These are phyloP conservation scores for Sisymbrium altissimum DNA, from an alignment of 345 rosid genomes.

Conservation along the genomic window DNA sequence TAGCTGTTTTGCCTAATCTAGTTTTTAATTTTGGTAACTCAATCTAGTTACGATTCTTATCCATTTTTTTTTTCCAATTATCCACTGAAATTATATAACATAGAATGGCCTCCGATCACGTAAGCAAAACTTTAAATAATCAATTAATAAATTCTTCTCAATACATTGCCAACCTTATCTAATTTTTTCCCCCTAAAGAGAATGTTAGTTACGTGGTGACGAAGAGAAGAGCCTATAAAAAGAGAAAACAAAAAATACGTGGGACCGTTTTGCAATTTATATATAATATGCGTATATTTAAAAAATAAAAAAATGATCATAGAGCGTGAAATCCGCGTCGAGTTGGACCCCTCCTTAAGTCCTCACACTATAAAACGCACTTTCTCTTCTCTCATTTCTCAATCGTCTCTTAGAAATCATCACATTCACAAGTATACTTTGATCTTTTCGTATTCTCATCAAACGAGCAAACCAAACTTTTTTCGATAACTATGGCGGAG, in stretches of 20 bases:
- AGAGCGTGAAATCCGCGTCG: slow-evolving; percentile 35
- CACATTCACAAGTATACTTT: neutral
- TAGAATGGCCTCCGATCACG: slow-evolving; percentile 7
- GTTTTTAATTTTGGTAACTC: neutral
- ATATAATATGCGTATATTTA: neutral
- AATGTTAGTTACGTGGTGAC: neutral
- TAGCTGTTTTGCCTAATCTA: neutral
- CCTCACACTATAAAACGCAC: slow-evolving; percentile 17
- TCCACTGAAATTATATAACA: neutral
- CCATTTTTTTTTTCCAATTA: neutral
- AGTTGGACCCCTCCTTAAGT: neutral
- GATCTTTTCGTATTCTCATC: neutral
- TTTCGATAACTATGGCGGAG: slow-evolving; percentile 46
- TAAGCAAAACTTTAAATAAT: slow-evolving; percentile 8
- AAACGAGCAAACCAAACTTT: neutral
- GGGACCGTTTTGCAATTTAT: slow-evolving; percentile 5
- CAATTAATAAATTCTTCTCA: neutral
- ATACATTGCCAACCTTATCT: neutral
- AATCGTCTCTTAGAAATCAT: neutral
- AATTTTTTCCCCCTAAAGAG: neutral
- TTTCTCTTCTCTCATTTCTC: neutral
- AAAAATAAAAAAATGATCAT: neutral
- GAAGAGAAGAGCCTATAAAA: neutral
- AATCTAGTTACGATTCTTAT: neutral
- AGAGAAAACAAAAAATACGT: neutral